A percentile compares a stretch with the other conserved stretches of the same genome.
Conservation (phyloP, 1,139 yeast genomes). For the Yamadazyma jaroonii region DNA sequence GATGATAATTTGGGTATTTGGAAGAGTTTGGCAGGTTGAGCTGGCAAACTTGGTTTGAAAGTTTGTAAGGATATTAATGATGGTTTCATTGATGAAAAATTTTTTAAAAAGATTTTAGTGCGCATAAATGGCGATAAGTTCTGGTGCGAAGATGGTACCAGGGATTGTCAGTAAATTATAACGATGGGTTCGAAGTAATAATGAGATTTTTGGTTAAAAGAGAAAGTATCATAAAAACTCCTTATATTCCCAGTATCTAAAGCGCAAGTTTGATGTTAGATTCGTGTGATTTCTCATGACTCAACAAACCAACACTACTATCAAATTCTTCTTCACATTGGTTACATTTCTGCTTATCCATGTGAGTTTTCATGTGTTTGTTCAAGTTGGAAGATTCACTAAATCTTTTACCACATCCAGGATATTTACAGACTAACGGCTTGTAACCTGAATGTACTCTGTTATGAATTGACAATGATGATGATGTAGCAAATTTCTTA, state of each 20-base stretch:
- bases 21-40: slow-evolving; percentile 17
- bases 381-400: slow-evolving; percentile 86
- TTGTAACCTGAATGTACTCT: slow-evolving; percentile 63
- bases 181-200: neutral
- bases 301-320: slow-evolving; percentile 16
- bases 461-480: slow-evolving; percentile 52
- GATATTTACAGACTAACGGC: slow-evolving; percentile 76
- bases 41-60: slow-evolving; percentile 22
- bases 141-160: no score
- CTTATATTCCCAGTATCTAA: neutral
- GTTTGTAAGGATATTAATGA: slow-evolving; percentile 22
- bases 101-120: neutral
- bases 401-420: slow-evolving; percentile 80
- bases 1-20: slow-evolving; percentile 28
- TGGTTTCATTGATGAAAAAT: slow-evolving; percentile 24
- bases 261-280: no score
- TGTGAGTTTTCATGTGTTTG: slow-evolving; percentile 78
- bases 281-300: no score
- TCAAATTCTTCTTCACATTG: slow-evolving; percentile 53
- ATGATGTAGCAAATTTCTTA: slow-evolving; percentile 52
- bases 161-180: no score
- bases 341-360: slow-evolving; percentile 47
- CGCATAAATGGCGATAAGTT: no score
- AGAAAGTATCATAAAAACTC: neutral
- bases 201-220: neutral